phyloP scores from a whole-genome alignment of 305 asterid genomes.

The Nicotiana rustica region DNA sequence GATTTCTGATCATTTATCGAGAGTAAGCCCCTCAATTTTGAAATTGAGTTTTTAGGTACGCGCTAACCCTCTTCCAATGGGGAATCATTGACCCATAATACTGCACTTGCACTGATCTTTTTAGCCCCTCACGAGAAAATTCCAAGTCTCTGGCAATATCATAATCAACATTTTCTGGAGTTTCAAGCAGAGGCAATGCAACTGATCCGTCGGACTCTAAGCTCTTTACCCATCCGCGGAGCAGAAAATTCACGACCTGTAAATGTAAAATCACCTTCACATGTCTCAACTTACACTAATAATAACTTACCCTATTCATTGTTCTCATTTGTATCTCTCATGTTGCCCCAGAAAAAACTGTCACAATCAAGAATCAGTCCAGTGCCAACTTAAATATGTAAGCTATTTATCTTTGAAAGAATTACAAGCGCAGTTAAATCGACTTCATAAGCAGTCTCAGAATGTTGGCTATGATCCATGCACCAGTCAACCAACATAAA shows the following conservation, averaged over 20 bases:
- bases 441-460: neutral
- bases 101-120: slow-evolving; percentile 56
- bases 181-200: slow-evolving; percentile 61
- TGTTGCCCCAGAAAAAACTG: neutral
- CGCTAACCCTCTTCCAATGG: slow-evolving; percentile 62
- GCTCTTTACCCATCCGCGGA: slow-evolving; percentile 75
- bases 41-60: slow-evolving; percentile 48
- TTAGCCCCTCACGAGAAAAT: slow-evolving; percentile 57
- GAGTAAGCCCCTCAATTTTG: neutral
- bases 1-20: neutral
- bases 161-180: slow-evolving; percentile 40
- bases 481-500: neutral
- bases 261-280: neutral
- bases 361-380: neutral
- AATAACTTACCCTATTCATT: neutral
- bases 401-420: neutral
- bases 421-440: neutral
- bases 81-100: slow-evolving; percentile 61
- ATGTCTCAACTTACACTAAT: neutral
- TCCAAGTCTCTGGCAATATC: slow-evolving; percentile 56
- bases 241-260: slow-evolving; percentile 77
- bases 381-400: neutral
- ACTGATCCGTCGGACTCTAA: slow-evolving; percentile 66
- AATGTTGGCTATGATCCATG: neutral
- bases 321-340: neutral